These are phyloP conservation scores for Hymenoscyphus fructigenus DNA, from an alignment of 2,329 filamentous ascomycete species.

Conservation along the genomic window DNA sequence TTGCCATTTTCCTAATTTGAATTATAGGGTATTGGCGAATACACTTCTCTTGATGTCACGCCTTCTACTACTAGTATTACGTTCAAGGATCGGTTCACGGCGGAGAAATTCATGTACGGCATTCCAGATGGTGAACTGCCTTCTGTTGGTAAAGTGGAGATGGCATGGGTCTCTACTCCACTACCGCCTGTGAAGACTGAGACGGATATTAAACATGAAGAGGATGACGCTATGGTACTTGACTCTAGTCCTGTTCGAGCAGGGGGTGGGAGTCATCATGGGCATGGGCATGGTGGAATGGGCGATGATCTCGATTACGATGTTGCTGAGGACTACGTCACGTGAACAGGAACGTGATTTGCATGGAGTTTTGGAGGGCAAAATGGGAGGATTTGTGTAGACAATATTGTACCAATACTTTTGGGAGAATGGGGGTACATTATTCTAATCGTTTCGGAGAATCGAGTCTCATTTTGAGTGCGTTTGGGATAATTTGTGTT, in stretches of 20 bases:
- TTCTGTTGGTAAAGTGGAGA: slow-evolving; percentile 62
- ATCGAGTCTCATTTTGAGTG: no score
- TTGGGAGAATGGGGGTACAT: no score
- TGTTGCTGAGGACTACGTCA: slow-evolving; percentile 39
- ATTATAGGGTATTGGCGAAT: slow-evolving; percentile 59
- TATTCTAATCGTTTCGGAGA: no score
- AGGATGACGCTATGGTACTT: slow-evolving; percentile 31
- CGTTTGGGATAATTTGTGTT: no score
- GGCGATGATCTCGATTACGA: slow-evolving; percentile 41
- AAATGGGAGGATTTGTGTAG: background rate
- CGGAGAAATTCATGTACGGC: slow-evolving; percentile 66
- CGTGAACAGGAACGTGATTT: background rate
- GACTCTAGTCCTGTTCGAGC: slow-evolving; percentile 18
- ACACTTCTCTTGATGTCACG: slow-evolving; percentile 54
- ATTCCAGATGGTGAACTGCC: slow-evolving; percentile 59
- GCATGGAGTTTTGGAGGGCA: background rate
- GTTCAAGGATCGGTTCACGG: slow-evolving; percentile 68
- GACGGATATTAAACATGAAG: slow-evolving; percentile 9
- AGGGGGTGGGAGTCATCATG: slow-evolving; percentile 19
- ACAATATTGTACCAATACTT: no score
- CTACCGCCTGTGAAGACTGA: slow-evolving; percentile 30
- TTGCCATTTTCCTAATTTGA: slow-evolving; percentile 17
- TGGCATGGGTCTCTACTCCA: slow-evolving; percentile 56
- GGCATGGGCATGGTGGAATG: slow-evolving; percentile 23
- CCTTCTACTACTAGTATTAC: slow-evolving; percentile 52